A percentile compares a stretch with the other conserved stretches of the same genome.
Conservation (phyloP, 768 basidiomycete species). For the Phylloporus arenicola region DNA sequence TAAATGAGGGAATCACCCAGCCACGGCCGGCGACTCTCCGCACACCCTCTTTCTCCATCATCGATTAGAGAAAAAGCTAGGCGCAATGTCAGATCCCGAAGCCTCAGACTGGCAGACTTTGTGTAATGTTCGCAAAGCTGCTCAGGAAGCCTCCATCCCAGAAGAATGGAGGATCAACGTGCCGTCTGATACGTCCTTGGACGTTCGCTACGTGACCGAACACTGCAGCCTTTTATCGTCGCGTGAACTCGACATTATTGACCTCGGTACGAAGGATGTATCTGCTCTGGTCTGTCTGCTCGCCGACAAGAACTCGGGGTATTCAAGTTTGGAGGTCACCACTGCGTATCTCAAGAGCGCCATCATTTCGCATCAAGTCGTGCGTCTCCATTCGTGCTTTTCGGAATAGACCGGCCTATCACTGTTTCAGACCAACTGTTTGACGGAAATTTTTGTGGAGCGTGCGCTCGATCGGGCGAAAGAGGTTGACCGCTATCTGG, state of each 20-base stretch:
- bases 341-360: slow-evolving; percentile 28
- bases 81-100: slow-evolving; percentile 5
- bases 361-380: slow-evolving; percentile 23
- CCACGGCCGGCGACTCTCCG: no score
- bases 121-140: slow-evolving; percentile 14
- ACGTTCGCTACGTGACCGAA: slow-evolving; percentile 19
- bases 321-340: slow-evolving; percentile 25
- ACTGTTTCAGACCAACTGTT: slow-evolving; percentile 22
- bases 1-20: background rate
- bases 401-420: background rate
- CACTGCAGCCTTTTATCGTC: slow-evolving; percentile 21
- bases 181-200: slow-evolving; percentile 13
- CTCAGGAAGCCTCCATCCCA: slow-evolving; percentile 22
- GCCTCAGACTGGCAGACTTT: slow-evolving; percentile 18
- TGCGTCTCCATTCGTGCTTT: slow-evolving; percentile 6
- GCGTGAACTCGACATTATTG: slow-evolving; percentile 18
- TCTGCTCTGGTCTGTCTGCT: slow-evolving; percentile 18
- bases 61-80: background rate
- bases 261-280: slow-evolving; percentile 25
- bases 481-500: slow-evolving; percentile 21
- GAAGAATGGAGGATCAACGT: slow-evolving; percentile 17
- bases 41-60: background rate
- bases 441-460: slow-evolving; percentile 25
- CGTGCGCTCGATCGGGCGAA: slow-evolving; percentile 22
- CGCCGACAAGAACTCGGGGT: slow-evolving; percentile 16